Percentiles rank a stretch among this genome's conserved stretches.
Evolutionary conservation across 2,329 filamentous ascomycete species (phyloP).

Genomic region (Cercospora nicotianae): DNA sequence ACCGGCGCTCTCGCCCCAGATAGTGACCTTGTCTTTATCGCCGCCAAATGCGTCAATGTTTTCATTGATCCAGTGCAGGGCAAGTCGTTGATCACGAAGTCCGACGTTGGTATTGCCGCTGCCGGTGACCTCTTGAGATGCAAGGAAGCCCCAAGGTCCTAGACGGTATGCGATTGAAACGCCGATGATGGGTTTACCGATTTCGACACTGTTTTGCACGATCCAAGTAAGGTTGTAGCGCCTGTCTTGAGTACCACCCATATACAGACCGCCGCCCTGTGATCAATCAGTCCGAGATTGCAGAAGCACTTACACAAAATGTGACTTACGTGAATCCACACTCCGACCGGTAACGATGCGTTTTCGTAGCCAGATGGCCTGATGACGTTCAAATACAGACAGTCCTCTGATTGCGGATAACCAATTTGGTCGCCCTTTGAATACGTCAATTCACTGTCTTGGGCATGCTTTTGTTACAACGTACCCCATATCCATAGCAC

Average conservation of each 20-base stretch:
- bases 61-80: slow-evolving; percentile 48
- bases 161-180: slow-evolving; percentile 65
- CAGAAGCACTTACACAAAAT: not conserved
- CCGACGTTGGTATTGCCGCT: slow-evolving; percentile 56
- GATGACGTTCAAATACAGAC: slow-evolving; percentile 63
- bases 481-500: slow-evolving; percentile 45
- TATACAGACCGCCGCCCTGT: slow-evolving; percentile 40
- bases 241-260: slow-evolving; percentile 51
- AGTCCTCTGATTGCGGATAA: slow-evolving; percentile 55
- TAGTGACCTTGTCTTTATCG: slow-evolving; percentile 58
- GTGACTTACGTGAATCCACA: slow-evolving; percentile 53
- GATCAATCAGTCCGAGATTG: not conserved
- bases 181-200: slow-evolving; percentile 55
- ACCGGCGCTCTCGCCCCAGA: slow-evolving; percentile 45
- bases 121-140: slow-evolving; percentile 54
- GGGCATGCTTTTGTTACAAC: not conserved
- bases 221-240: slow-evolving; percentile 65
- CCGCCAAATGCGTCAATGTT: slow-evolving; percentile 66
- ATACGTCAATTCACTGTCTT: not conserved
- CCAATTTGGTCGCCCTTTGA: slow-evolving; percentile 32
- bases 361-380: slow-evolving; percentile 52
- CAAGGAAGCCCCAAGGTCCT: slow-evolving; percentile 68
- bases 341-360: slow-evolving; percentile 53
- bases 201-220: slow-evolving; percentile 48
- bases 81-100: slow-evolving; percentile 47